A percentile compares a stretch with the other conserved stretches of the same genome.
Evolutionary conservation across 371 early-diverging fungal genomes (phyloP).

Genomic region (Mortierella sp.): DNA sequence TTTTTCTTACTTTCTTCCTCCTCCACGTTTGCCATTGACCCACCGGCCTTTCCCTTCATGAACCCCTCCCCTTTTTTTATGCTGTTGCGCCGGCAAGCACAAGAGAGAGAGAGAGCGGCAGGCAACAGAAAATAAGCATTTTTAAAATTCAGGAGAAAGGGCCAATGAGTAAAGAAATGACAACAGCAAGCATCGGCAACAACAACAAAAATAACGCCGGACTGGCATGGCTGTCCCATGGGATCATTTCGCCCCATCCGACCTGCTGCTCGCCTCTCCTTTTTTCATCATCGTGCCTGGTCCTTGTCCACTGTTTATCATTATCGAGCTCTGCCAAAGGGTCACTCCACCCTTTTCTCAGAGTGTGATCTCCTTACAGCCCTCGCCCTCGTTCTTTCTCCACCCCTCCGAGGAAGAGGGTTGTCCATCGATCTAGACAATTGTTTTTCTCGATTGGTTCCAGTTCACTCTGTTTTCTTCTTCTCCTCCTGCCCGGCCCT

Average conservation of each 20-base stretch:
- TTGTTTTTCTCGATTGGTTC: neutral
- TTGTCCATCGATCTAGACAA: neutral
- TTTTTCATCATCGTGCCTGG: conserved; percentile 1
- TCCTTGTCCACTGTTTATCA: neutral
- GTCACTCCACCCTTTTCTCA: neutral
- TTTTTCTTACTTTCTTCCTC: neutral
- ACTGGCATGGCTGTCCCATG: neutral
- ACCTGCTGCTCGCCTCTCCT: neutral
- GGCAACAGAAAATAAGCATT: neutral
- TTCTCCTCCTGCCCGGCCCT: neutral
- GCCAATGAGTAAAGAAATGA: neutral
- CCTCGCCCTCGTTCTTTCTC: neutral
- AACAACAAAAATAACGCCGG: neutral
- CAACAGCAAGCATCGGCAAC: neutral
- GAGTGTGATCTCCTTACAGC: neutral
- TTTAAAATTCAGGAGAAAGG: conserved; percentile 9
- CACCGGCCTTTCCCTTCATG: neutral
- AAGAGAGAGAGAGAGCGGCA: neutral
- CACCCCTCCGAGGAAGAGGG: neutral
- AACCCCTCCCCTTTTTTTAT: neutral
- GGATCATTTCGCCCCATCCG: neutral
- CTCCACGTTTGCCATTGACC: neutral
- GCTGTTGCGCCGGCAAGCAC: neutral
- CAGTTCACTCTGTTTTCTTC: neutral
- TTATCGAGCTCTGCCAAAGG: neutral